Evolutionary conservation across 129 eudicot genomes (phyloP).

Genomic region (Flaveria bidentis): DNA sequence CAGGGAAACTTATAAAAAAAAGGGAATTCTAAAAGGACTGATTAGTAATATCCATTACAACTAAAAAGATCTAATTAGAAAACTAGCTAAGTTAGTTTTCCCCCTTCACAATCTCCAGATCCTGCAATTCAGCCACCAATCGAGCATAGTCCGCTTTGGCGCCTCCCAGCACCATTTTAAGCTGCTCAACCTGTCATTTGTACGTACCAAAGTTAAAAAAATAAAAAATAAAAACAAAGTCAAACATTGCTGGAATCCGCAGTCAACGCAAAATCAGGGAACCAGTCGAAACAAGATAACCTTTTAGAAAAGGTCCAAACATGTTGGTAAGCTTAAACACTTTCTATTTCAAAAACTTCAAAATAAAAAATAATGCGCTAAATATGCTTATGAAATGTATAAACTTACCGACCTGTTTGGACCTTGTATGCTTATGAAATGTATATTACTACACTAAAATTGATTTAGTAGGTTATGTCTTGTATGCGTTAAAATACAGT

Average conservation of each 20-base stretch:
- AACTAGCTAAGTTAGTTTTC: slow-evolving; percentile 30
- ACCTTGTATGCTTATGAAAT: background rate
- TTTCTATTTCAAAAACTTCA: background rate
- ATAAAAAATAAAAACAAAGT: no score
- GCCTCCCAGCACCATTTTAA: slow-evolving; percentile 45
- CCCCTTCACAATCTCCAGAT: slow-evolving; percentile 49
- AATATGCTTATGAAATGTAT: background rate
- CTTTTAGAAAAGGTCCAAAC: background rate
- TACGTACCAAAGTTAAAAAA: slow-evolving; percentile 6
- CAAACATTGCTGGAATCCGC: slow-evolving; percentile 1
- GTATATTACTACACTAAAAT: background rate
- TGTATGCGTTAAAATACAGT: background rate
- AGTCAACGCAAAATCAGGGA: background rate
- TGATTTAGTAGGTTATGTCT: background rate
- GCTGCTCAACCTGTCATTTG: slow-evolving; percentile 48
- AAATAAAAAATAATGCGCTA: background rate
- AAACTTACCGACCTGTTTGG: no score
- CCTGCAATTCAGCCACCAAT: slow-evolving; percentile 47
- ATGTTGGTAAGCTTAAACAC: background rate
- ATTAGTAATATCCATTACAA: slow-evolving; percentile 16
- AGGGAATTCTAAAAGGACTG: background rate
- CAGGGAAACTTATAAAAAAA: background rate
- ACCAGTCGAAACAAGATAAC: background rate
- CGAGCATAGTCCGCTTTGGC: slow-evolving; percentile 47
- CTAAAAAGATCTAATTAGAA: slow-evolving; percentile 15